phyloP scores from a whole-genome alignment of 495 filamentous ascomycete genomes.

The Schizothecium vesticola region DNA sequence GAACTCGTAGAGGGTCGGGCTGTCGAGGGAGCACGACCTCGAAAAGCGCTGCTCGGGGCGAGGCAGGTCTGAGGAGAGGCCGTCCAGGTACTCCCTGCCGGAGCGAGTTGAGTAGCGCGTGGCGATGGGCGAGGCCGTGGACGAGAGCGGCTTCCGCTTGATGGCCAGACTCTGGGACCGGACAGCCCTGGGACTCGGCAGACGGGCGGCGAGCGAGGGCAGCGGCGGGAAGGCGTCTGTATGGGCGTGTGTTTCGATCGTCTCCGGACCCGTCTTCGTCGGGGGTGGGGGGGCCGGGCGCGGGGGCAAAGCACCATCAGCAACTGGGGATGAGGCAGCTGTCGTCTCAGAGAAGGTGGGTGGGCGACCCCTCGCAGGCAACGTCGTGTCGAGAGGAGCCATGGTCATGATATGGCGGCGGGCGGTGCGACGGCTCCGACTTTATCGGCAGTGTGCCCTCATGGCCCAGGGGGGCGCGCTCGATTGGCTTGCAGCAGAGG shows the following conservation, averaged over 20 bases:
- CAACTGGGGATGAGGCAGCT: conserved; percentile 26
- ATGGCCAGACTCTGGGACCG: conserved; percentile 36
- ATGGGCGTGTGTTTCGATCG: conserved; percentile 21
- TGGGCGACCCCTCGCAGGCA: conserved; percentile 1
- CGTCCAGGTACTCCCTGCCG: conserved; percentile 31
- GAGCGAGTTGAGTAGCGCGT: conserved; percentile 42
- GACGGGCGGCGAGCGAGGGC: conserved; percentile 12
- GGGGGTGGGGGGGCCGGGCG: conserved; percentile 20
- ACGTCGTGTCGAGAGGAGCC: conserved; percentile 14
- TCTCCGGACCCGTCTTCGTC: conserved; percentile 11
- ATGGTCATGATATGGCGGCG: conserved; percentile 21
- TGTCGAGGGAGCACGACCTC: conserved; percentile 49
- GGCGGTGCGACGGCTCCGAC: conserved; percentile 1
- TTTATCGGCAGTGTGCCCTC: conserved; percentile 6
- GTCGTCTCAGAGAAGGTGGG: conserved; percentile 26
- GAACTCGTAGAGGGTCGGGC: conserved; percentile 54
- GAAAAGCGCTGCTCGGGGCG: conserved; percentile 44
- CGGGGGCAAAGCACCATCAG: conserved; percentile 8
- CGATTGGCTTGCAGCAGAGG: conserved; percentile 7
- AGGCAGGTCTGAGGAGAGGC: conserved; percentile 27
- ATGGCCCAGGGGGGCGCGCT: background rate
- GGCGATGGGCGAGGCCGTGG: conserved; percentile 46
- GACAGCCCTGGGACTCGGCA: conserved; percentile 26
- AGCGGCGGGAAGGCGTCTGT: conserved; percentile 24
- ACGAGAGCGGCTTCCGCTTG: conserved; percentile 51